Conservation (phyloP, 768 basidiomycete genomes). For the Rhizopogon vulgaris region DNA sequence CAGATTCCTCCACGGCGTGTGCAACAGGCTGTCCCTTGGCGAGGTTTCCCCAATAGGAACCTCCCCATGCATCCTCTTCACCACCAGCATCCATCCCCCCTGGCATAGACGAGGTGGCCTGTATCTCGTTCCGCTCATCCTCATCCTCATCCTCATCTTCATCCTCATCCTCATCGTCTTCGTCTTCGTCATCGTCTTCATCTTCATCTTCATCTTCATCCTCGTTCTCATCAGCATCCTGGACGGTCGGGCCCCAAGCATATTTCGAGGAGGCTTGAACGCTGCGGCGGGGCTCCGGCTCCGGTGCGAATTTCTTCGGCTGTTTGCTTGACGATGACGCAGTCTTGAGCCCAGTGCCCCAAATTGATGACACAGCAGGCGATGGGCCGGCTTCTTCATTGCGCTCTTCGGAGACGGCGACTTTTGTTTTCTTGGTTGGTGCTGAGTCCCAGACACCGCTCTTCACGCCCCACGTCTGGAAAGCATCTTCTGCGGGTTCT, state of each 20-base stretch:
- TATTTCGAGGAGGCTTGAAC: conserved; percentile 7
- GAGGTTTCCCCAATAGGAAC: conserved; percentile 23
- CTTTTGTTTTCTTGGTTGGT: neutral
- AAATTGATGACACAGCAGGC: conserved; percentile 6
- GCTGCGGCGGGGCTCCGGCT: conserved; percentile 5
- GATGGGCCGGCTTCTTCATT: conserved; percentile 10
- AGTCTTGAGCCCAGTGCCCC: conserved; percentile 5
- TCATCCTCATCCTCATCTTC: conserved; percentile 10
- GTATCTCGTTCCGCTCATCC: conserved; percentile 20
- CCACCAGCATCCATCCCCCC: neutral
- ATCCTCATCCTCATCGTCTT: conserved; percentile 10
- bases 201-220: neutral
- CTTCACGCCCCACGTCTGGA: neutral
- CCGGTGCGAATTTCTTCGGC: conserved; percentile 10
- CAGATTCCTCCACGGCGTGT: conserved; percentile 3
- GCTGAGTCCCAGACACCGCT: neutral
- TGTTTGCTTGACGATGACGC: conserved; percentile 3
- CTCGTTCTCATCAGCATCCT: conserved; percentile 11
- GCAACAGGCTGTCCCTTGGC: conserved; percentile 13
- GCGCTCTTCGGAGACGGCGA: conserved; percentile 11
- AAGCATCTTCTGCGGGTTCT: neutral
- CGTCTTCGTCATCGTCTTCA: conserved; percentile 14
- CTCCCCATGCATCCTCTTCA: neutral
- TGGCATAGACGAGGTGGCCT: conserved; percentile 5
- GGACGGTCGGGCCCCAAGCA: conserved; percentile 10